phyloP scores from a whole-genome alignment of 345 rosid species.

The Acer yangbiense region DNA sequence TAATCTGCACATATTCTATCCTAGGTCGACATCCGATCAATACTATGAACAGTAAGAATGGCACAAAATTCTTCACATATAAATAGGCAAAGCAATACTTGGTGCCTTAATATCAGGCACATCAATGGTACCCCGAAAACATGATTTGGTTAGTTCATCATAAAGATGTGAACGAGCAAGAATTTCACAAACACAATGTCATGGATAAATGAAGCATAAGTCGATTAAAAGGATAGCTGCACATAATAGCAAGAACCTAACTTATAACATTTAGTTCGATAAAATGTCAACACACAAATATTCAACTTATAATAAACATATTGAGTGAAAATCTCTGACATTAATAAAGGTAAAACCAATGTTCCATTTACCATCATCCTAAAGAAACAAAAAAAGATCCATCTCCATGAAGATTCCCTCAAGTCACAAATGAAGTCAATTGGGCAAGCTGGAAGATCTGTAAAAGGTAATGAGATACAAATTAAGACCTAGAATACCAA shows the following conservation, averaged over 20 bases:
- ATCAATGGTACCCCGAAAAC: neutral
- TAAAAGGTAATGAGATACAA: neutral
- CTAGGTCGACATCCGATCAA: too few species aligned
- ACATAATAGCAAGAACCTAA: neutral
- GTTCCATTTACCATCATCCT: conserved; percentile 15
- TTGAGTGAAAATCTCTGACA: neutral
- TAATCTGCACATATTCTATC: too few species aligned
- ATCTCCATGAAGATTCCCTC: neutral
- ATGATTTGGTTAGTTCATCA: neutral
- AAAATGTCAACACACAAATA: conserved; percentile 8
- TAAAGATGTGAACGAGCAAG: neutral
- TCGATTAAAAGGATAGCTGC: neutral
- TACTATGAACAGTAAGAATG: too few species aligned
- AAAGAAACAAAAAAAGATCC: conserved; percentile 3
- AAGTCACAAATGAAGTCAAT: neutral
- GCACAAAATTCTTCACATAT: neutral
- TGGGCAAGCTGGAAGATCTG: conserved; percentile 3
- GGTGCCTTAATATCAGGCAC: neutral
- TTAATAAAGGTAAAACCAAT: neutral
- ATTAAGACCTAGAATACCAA: neutral
- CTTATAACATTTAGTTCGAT: neutral
- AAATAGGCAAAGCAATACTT: neutral
- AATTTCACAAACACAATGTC: neutral
- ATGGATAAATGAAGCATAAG: neutral
- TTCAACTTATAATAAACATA: neutral